Evolutionary conservation across 306 rosid species (phyloP), one percentile per base, ranked within the genome.

Genomic region (Heteromeles arbutifolia): DNA sequence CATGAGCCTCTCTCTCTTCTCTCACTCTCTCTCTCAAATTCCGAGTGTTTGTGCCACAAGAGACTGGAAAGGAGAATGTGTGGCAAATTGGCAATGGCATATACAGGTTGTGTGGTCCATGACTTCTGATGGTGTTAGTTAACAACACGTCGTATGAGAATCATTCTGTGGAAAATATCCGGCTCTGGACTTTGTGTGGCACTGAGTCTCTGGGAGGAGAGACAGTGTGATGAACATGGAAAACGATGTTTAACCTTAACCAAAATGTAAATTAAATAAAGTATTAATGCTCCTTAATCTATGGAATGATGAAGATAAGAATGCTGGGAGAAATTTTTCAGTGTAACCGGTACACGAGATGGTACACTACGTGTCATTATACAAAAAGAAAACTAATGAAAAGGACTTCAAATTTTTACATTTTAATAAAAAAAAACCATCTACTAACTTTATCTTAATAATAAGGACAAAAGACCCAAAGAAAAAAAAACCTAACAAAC

Each of bases 1-100:
- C 87, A 48, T 74, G 52, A 74, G 59, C 76, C 80, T 73, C 58
- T 58, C 66, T 73, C 59, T 65, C 70, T 21, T 54, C 73, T 65
- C 64, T 57, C n/a, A n/a, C n/a, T n/a, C 15, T 5, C 44, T 52
- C 70, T 48, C 54, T 48, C 54, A n/a, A n/a, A n/a, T n/a, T n/a
- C 53, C 3, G 43, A 12, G 54, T 39, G 72, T 7, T 22, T 34
- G 76, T 37, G 54, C 13, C 77, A 50, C 78, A 41, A 54, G 65
- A 54, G 22, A 71, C 50, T 25, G 67, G 61, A 18, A 34, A 7
- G 18, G 53, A 52, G 53, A 45, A 48, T 15, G 39, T 34, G 39
- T 34, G 39, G 39, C n/a, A n/a, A n/a, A n/a, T n/a, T n/a, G n/a
- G n/a, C 39, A 34, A 34, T 34, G 77, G 69, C 69, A 74, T 74